Conservation (phyloP, 306 rosid species). For the Lathyrus tuberosus region DNA sequence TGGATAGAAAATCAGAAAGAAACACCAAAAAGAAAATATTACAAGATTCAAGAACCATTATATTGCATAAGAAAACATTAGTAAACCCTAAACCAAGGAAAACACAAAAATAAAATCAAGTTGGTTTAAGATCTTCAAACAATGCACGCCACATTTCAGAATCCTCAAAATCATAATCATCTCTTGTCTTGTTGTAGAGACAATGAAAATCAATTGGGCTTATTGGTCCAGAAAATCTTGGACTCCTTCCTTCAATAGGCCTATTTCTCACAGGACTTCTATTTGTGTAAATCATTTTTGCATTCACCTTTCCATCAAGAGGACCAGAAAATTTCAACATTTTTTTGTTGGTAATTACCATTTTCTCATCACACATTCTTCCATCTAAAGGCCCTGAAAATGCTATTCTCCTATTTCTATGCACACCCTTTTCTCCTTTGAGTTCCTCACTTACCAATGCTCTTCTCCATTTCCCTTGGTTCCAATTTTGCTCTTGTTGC, state of each 20-base stretch:
- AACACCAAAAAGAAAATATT: background rate
- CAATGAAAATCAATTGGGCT: constrained; percentile 49
- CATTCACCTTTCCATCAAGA: constrained; percentile 56
- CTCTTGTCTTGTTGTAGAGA: constrained; percentile 45
- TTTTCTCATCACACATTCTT: constrained; percentile 33
- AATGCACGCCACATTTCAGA: constrained; percentile 67
- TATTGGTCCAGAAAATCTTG: constrained; percentile 43
- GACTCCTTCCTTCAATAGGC: constrained; percentile 50
- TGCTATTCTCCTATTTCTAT: constrained; percentile 49
- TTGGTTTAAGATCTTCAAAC: constrained; percentile 88
- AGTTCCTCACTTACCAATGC: constrained; percentile 44
- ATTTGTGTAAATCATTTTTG: constrained; percentile 43
- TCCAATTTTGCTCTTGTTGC: constrained; percentile 31
- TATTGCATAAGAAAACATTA: background rate
- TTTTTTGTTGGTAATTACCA: background rate
- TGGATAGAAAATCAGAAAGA: background rate
- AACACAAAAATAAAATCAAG: constrained; percentile 41
- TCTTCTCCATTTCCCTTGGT: constrained; percentile 61
- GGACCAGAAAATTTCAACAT: constrained; percentile 70
- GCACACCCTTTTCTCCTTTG: constrained; percentile 37
- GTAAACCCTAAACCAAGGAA: background rate
- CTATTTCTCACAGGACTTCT: constrained; percentile 46
- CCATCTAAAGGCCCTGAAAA: constrained; percentile 87
- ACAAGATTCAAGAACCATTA: background rate
- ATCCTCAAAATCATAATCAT: constrained; percentile 55